Evolutionary conservation across 345 rosid species (phyloP).

Genomic region (Melastoma malabathricum): DNA sequence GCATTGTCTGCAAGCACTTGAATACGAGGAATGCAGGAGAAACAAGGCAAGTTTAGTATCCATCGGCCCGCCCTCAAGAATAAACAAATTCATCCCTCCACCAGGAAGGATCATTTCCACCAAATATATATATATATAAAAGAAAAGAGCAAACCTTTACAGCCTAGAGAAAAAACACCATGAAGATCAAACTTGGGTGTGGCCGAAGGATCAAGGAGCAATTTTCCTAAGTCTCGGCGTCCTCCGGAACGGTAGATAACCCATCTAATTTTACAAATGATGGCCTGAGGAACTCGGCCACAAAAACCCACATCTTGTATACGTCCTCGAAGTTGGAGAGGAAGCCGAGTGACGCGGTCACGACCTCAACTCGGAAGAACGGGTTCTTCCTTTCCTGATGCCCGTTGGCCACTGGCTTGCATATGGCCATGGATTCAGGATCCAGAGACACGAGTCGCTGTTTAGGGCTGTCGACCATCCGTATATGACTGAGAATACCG

Average conservation of each 20-base stretch:
- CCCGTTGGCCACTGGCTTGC: constrained; percentile 38
- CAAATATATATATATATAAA: constrained; percentile 4
- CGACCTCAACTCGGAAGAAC: constrained; percentile 44
- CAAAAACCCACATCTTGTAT: constrained; percentile 52
- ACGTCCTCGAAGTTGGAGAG: constrained; percentile 68
- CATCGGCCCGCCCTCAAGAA: constrained; percentile 9
- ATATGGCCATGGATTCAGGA: constrained; percentile 30
- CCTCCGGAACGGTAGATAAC: constrained; percentile 29
- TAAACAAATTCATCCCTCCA: constrained; percentile 18
- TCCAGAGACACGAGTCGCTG: constrained; percentile 24
- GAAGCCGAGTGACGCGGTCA: constrained; percentile 55
- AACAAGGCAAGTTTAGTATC: too few species aligned
- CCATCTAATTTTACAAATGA: constrained; percentile 21
- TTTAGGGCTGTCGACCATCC: constrained; percentile 36
- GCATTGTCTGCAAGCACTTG: too few species aligned
- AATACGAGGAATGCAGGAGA: too few species aligned
- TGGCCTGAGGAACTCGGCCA: constrained; percentile 46
- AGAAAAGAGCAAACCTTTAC: constrained; percentile 12
- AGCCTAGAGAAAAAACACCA: not conserved
- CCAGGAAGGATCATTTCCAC: constrained; percentile 7
- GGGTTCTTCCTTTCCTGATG: constrained; percentile 26
- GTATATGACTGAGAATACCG: constrained; percentile 46
- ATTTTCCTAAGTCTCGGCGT: constrained; percentile 22
- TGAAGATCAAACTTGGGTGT: too few species aligned
- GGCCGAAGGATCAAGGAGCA: not conserved